Evolutionary conservation across 1,284 basidiomycete species (phyloP).

Genomic region (Heliocybe sulcata): DNA sequence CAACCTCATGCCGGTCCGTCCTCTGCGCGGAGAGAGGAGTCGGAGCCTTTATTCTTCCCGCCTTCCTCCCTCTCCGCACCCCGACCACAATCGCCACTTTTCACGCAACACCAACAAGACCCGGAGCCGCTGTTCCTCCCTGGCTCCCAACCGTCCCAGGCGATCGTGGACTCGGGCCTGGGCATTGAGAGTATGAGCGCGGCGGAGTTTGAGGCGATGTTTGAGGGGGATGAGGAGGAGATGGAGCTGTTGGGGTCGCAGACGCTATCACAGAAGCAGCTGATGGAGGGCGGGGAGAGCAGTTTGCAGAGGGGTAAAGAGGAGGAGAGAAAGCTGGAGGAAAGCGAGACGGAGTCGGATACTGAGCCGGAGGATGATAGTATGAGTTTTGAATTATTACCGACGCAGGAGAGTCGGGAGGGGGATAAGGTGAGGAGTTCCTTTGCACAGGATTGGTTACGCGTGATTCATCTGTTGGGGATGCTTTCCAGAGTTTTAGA

Average conservation of each 20-base stretch:
- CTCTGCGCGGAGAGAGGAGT: conserved; percentile 5
- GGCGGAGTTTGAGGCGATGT: conserved; percentile 54
- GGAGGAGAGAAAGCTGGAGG: background rate
- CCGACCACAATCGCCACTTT: conserved; percentile 13
- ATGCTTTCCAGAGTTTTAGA: background rate
- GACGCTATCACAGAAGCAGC: too few relatives aligned
- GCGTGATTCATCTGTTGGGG: background rate
- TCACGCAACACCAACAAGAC: conserved; percentile 8
- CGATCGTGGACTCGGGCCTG: conserved; percentile 49
- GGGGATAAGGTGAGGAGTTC: background rate
- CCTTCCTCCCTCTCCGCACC: conserved; percentile 1
- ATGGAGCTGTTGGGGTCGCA: background rate
- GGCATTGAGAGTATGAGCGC: conserved; percentile 58
- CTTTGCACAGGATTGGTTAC: background rate
- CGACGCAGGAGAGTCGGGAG: background rate
- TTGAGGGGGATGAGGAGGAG: conserved; percentile 54
- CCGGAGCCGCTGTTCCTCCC: conserved; percentile 60
- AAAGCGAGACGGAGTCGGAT: background rate
- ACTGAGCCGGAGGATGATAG: background rate
- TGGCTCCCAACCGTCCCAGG: conserved; percentile 49
- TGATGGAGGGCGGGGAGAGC: background rate
- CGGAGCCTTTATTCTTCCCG: background rate
- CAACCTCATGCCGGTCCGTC: conserved; percentile 15
- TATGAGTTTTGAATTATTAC: background rate
- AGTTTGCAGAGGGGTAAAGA: background rate